Evolutionary conservation across 441 rosid genomes (phyloP).

Genomic region (Arabidopsis lyrata): DNA sequence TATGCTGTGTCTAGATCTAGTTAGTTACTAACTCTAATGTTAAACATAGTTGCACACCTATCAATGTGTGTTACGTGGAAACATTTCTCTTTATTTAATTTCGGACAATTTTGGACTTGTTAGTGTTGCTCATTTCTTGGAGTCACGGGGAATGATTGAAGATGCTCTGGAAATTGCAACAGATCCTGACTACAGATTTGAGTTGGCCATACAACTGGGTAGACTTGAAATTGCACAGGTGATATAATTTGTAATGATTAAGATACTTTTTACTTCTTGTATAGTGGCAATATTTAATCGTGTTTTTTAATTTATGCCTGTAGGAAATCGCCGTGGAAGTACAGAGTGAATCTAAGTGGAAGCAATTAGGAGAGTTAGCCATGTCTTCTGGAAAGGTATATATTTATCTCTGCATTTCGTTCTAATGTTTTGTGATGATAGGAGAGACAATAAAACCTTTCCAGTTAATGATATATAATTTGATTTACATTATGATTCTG

Average conservation of each 20-base stretch:
- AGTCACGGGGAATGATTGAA: constrained; percentile 96
- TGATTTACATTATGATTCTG: constrained; percentile 7
- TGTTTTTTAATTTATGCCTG: constrained; percentile 22
- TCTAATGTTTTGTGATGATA: constrained; percentile 12
- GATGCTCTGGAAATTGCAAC: constrained; percentile 96
- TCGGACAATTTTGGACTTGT: constrained; percentile 36
- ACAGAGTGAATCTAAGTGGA: constrained; percentile 96
- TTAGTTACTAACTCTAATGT: constrained; percentile 12
- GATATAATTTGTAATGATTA: constrained; percentile 31
- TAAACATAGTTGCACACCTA: constrained; percentile 3
- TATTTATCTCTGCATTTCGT: constrained; percentile 18
- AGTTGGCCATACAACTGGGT: constrained; percentile 95
- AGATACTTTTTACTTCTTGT: neutral
- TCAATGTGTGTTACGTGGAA: neutral
- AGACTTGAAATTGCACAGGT: constrained; percentile 92
- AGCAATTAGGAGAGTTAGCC: constrained; percentile 95
- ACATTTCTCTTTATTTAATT: constrained; percentile 32
- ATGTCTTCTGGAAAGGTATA: constrained; percentile 95
- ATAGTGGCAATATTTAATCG: neutral
- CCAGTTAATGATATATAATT: neutral
- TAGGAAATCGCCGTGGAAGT: constrained; percentile 89
- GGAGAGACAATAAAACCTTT: constrained; percentile 8
- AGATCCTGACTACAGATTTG: constrained; percentile 96
- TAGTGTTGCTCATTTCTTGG: constrained; percentile 98
- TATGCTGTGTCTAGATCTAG: constrained; percentile 11